Percentiles rank a stretch among this genome's conserved stretches.
Evolutionary conservation across 305 asterid species (phyloP).

Genomic region (Plantago rigida): DNA sequence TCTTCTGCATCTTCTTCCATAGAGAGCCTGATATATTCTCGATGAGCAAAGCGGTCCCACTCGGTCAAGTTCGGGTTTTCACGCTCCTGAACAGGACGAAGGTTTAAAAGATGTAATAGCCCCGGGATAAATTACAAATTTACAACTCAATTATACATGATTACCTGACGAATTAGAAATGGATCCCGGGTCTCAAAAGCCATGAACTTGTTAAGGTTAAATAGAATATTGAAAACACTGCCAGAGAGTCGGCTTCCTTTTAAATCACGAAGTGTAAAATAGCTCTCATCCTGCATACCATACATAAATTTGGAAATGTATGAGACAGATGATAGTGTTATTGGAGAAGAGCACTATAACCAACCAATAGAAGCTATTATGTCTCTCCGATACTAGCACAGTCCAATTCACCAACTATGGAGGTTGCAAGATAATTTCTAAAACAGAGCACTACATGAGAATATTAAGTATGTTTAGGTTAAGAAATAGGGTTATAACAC

Average conservation of each 20-base stretch:
- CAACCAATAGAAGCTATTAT: too few relatives aligned
- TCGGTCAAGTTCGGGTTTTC: conserved; percentile 94
- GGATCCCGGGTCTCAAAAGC: conserved; percentile 99
- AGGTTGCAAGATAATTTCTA: too few relatives aligned
- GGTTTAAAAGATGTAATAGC: too few relatives aligned
- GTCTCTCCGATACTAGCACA: too few relatives aligned
- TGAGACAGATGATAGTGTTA: too few relatives aligned
- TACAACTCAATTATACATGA: not conserved
- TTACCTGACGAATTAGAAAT: conserved; percentile 94
- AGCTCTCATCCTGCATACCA: conserved; percentile 82
- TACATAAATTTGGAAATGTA: conserved; percentile 10
- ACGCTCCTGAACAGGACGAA: conserved; percentile 57
- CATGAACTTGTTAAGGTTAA: conserved; percentile 97
- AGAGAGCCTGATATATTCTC: conserved; percentile 96
- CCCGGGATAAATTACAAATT: too few relatives aligned
- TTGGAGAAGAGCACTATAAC: too few relatives aligned
- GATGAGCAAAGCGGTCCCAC: conserved; percentile 99
- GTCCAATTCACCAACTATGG: too few relatives aligned
- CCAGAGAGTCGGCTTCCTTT: conserved; percentile 82
- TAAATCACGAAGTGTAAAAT: conserved; percentile 59
- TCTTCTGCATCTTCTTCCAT: conserved; percentile 99
- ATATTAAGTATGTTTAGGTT: too few relatives aligned
- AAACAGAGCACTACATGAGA: too few relatives aligned
- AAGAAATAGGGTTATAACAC: too few relatives aligned
- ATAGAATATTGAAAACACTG: conserved; percentile 82